phyloP scores from a whole-genome alignment of 1,284 basidiomycete genomes.

The Ganoderma multipileum region DNA sequence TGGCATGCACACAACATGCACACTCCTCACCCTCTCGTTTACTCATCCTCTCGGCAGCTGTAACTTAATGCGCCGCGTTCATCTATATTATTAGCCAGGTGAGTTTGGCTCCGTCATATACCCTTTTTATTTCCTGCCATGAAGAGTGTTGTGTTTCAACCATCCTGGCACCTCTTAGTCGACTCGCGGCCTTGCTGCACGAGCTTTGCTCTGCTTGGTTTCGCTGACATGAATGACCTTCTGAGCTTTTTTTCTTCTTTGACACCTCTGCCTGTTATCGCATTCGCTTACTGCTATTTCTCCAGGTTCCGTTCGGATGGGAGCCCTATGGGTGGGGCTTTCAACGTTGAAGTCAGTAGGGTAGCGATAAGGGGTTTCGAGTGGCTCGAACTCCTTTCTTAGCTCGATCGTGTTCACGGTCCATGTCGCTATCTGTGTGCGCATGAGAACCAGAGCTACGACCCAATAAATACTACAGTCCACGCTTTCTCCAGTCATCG shows the following conservation, averaged over 20 bases:
- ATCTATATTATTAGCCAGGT: background rate
- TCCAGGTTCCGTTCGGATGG: conserved; percentile 1
- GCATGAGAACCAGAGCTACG: background rate
- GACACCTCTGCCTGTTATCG: conserved; percentile 15
- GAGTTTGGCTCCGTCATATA: background rate
- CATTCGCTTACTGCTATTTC: conserved; percentile 10
- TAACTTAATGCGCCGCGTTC: background rate
- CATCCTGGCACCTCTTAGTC: conserved; percentile 90
- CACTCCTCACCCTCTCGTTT: background rate
- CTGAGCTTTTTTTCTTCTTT: conserved; percentile 53
- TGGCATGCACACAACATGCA: no score
- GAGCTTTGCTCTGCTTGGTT: conserved; percentile 48
- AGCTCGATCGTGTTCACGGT: background rate
- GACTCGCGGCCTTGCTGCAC: conserved; percentile 58
- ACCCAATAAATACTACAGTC: background rate
- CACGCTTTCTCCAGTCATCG: background rate
- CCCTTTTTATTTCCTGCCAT: conserved; percentile 41
- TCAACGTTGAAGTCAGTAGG: background rate
- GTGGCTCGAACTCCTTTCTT: background rate
- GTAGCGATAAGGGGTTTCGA: background rate
- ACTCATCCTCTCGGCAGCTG: background rate
- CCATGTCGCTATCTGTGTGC: background rate
- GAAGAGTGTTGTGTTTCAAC: conserved; percentile 84
- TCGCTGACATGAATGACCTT: conserved; percentile 85
- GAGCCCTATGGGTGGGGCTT: background rate